These are phyloP conservation scores for Mortierella sp. DNA, from an alignment of 371 early-diverging fungal genomes.

Conservation along the genomic window DNA sequence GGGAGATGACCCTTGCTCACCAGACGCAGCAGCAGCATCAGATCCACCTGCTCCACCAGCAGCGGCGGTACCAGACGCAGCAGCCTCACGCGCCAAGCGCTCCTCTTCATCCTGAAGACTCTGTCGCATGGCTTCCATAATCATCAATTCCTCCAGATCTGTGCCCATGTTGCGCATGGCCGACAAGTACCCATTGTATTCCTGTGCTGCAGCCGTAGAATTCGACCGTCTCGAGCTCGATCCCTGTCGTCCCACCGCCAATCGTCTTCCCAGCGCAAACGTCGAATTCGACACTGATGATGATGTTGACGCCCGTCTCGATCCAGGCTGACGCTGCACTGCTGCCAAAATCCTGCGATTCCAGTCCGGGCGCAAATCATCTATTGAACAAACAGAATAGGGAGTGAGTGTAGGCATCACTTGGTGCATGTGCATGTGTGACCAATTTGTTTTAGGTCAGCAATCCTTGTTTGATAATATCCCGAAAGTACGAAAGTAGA, in stretches of 20 bases:
- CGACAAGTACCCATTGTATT: slow-evolving; percentile 70
- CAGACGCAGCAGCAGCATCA: background rate
- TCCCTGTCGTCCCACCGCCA: slow-evolving; percentile 44
- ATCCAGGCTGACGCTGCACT: slow-evolving; percentile 57
- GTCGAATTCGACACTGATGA: slow-evolving; percentile 59
- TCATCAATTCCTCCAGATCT: slow-evolving; percentile 92
- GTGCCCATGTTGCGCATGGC: slow-evolving; percentile 82
- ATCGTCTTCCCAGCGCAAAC: slow-evolving; percentile 61
- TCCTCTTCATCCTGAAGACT: slow-evolving; percentile 79
- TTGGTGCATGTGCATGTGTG: background rate
- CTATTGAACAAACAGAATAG: slow-evolving; percentile 50
- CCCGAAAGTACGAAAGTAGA: background rate
- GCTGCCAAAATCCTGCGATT: slow-evolving; percentile 59
- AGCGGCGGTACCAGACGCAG: slow-evolving; percentile 15
- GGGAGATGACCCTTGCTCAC: background rate
- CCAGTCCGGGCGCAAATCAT: slow-evolving; percentile 87
- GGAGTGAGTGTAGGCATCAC: background rate
- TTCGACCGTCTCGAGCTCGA: slow-evolving; percentile 36
- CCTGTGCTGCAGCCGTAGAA: slow-evolving; percentile 52
- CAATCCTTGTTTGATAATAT: background rate
- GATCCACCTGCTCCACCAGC: background rate
- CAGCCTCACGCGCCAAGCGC: slow-evolving; percentile 41
- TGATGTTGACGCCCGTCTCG: slow-evolving; percentile 60
- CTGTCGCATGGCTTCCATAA: slow-evolving; percentile 90
- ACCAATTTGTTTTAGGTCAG: background rate